phyloP scores from a whole-genome alignment of 1,284 basidiomycete genomes.

The Ceratobasidium sp. region DNA sequence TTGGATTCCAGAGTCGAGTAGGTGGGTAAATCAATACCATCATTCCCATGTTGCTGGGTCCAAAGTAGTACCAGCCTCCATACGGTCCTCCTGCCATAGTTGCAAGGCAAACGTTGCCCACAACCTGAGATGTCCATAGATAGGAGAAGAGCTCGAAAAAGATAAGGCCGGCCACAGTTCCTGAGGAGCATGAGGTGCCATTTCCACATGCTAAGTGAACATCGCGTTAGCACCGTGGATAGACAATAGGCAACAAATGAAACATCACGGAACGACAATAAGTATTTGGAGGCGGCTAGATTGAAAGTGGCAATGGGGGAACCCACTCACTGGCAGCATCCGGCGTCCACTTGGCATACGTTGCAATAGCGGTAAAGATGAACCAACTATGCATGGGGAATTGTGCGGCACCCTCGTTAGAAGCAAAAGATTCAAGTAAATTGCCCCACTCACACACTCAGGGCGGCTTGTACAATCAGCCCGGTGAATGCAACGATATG shows the following conservation, averaged over 20 bases:
- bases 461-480: constrained; percentile 75
- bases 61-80: constrained; percentile 81
- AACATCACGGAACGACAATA: constrained; percentile 19
- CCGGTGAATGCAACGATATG: constrained; percentile 82
- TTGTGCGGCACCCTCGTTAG: background rate
- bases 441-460: constrained; percentile 69
- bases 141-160: constrained; percentile 86
- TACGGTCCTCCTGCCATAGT: constrained; percentile 82
- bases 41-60: constrained; percentile 68
- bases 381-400: constrained; percentile 65
- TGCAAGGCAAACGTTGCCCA: constrained; percentile 81
- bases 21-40: constrained; percentile 62
- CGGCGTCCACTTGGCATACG: constrained; percentile 83
- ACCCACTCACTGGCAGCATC: constrained; percentile 69
- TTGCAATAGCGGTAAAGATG: constrained; percentile 75
- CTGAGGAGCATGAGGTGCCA: constrained; percentile 64
- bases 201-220: constrained; percentile 56
- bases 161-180: constrained; percentile 75
- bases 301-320: background rate
- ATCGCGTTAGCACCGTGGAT: background rate
- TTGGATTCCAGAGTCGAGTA: background rate
- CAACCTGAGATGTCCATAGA: constrained; percentile 84
- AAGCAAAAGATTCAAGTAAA: constrained; percentile 44
- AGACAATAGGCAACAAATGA: background rate
- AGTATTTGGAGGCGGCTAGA: background rate